Conservation (phyloP, 441 rosid genomes). For the Adansonia rubrostipa region DNA sequence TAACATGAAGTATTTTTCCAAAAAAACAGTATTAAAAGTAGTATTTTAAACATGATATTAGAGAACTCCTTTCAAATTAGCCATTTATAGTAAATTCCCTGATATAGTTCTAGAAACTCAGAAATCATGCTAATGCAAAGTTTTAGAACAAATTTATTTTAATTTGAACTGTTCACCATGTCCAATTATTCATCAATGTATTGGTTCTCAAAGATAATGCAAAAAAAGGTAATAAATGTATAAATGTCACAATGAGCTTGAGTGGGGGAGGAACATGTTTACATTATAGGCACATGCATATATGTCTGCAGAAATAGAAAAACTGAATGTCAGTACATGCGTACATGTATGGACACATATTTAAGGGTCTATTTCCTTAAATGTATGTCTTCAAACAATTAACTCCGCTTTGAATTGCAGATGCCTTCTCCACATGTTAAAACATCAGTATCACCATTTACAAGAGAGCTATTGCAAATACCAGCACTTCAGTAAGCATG, state of each 20-base stretch:
- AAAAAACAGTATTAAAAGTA: neutral
- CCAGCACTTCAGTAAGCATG: neutral
- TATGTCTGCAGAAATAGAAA: neutral
- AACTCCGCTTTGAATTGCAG: neutral
- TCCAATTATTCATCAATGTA: neutral
- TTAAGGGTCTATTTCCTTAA: neutral
- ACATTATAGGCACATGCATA: neutral
- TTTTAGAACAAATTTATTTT: neutral
- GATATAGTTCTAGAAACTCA: neutral
- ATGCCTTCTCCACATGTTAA: neutral
- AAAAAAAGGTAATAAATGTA: neutral
- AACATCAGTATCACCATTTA: neutral
- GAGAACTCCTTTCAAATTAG: neutral
- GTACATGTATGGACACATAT: neutral
- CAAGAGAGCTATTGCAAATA: neutral
- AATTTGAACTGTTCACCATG: neutral
- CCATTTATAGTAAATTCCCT: conserved; percentile 2
- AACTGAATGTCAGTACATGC: neutral
- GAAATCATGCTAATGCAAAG: neutral
- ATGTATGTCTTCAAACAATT: neutral
- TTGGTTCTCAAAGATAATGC: neutral
- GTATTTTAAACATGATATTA: neutral
- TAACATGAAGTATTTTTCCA: neutral
- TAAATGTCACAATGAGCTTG: neutral
- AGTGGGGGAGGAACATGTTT: neutral